These are phyloP conservation scores for Steccherinum ochraceum DNA, from an alignment of 768 basidiomycete genomes.

Conservation along the genomic window DNA sequence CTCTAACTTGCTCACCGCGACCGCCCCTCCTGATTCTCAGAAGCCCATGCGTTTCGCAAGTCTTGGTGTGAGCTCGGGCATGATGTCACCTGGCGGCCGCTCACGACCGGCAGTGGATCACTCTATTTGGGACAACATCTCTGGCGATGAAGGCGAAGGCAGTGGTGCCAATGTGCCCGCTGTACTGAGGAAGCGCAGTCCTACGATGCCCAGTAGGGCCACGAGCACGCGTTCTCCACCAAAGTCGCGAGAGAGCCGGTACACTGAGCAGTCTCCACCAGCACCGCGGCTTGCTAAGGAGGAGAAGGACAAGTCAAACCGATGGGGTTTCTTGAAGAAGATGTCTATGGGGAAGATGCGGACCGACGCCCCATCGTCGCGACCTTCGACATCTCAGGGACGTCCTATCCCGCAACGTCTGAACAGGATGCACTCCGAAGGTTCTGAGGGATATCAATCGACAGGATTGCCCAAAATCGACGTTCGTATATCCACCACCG, in stretches of 20 bases:
- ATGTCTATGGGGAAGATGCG: slow-evolving; percentile 97
- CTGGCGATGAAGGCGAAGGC: slow-evolving; percentile 27
- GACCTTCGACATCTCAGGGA: slow-evolving; percentile 30
- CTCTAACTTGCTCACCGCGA: slow-evolving; percentile 50
- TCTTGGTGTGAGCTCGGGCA: slow-evolving; percentile 46
- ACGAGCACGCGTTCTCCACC: slow-evolving; percentile 9
- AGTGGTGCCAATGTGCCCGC: background rate
- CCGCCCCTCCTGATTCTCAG: slow-evolving; percentile 28
- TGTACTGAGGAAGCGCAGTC: background rate
- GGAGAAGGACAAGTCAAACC: slow-evolving; percentile 58
- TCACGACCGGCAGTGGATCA: slow-evolving; percentile 35
- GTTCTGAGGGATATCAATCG: background rate
- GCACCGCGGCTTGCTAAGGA: slow-evolving; percentile 13
- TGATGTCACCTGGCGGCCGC: slow-evolving; percentile 27
- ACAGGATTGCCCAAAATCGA: slow-evolving; percentile 52
- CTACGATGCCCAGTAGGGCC: slow-evolving; percentile 7
- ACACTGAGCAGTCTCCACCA: slow-evolving; percentile 3
- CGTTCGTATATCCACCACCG: slow-evolving; percentile 67
- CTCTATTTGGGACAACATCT: slow-evolving; percentile 45
- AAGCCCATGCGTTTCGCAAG: slow-evolving; percentile 61
- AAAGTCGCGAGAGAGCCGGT: slow-evolving; percentile 8
- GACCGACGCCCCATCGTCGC: slow-evolving; percentile 44
- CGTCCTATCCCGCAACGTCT: slow-evolving; percentile 16
- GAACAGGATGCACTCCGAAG: slow-evolving; percentile 8
- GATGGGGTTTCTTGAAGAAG: slow-evolving; percentile 96